These are phyloP conservation scores for Melanogaster broomeanus DNA, from an alignment of 768 basidiomycete genomes.

Conservation along the genomic window DNA sequence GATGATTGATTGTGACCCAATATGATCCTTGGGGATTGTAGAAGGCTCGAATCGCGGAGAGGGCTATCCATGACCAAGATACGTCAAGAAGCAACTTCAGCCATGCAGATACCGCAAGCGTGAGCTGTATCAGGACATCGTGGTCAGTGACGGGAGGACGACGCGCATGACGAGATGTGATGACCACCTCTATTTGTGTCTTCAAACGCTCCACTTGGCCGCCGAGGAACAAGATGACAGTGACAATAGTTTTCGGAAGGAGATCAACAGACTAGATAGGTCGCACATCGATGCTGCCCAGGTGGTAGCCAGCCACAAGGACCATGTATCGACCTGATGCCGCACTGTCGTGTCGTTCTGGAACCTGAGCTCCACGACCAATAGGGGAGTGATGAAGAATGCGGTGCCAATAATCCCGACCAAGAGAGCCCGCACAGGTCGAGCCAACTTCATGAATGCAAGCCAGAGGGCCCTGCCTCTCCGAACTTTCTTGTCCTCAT, in stretches of 20 bases:
- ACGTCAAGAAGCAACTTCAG: slow-evolving; percentile 68
- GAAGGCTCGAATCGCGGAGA: slow-evolving; percentile 60
- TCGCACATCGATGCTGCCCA: slow-evolving; percentile 65
- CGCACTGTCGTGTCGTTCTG: slow-evolving; percentile 42
- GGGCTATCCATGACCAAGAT: slow-evolving; percentile 72
- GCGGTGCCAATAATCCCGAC: slow-evolving; percentile 59
- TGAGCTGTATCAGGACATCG: slow-evolving; percentile 43
- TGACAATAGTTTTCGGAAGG: slow-evolving; percentile 56
- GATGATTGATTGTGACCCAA: slow-evolving; percentile 68
- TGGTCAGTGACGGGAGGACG: slow-evolving; percentile 2
- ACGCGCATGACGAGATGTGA: background rate
- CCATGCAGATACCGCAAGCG: slow-evolving; percentile 69
- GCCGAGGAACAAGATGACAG: slow-evolving; percentile 53
- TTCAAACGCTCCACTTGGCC: slow-evolving; percentile 67
- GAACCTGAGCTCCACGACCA: slow-evolving; percentile 69
- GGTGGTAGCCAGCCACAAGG: slow-evolving; percentile 66
- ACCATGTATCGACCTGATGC: slow-evolving; percentile 61
- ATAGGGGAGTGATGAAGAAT: slow-evolving; percentile 66
- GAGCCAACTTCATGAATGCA: slow-evolving; percentile 65
- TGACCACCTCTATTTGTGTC: slow-evolving; percentile 63
- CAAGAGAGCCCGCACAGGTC: slow-evolving; percentile 58
- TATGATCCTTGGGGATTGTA: slow-evolving; percentile 64
- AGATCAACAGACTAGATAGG: slow-evolving; percentile 67
- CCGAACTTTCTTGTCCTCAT: slow-evolving; percentile 47
- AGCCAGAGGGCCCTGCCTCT: slow-evolving; percentile 65